A percentile compares a stretch with the other conserved stretches of the same genome.
Conservation (phyloP, 2,329 filamentous ascomycete species). For the Alternaria sp. region DNA sequence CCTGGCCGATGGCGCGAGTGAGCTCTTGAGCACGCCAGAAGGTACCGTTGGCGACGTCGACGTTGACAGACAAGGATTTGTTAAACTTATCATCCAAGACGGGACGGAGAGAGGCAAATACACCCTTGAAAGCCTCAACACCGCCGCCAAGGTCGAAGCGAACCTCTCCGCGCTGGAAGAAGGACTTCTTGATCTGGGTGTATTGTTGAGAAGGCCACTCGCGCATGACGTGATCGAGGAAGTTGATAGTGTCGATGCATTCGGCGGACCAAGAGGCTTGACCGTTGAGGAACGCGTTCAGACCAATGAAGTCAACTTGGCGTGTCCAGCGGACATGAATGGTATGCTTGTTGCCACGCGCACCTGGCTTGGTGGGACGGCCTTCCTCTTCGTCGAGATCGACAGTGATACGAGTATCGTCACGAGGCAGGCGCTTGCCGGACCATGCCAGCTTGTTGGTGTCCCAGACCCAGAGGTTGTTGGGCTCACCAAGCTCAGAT, state of each 20-base stretch:
- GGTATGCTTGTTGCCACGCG: constrained; percentile 61
- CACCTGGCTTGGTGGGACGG: constrained; percentile 18
- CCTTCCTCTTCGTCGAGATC: constrained; percentile 75
- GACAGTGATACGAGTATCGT: constrained; percentile 60
- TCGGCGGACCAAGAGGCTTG: constrained; percentile 59
- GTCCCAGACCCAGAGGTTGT: constrained; percentile 75
- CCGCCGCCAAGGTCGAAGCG: constrained; percentile 66
- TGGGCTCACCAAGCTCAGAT: constrained; percentile 55
- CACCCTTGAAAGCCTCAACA: constrained; percentile 84
- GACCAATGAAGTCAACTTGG: constrained; percentile 70
- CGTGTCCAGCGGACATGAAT: constrained; percentile 71
- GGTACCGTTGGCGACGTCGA: constrained; percentile 89
- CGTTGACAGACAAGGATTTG: constrained; percentile 78
- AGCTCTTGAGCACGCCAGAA: constrained; percentile 71
- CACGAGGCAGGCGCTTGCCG: constrained; percentile 32
- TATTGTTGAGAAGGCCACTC: constrained; percentile 75
- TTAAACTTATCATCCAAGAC: constrained; percentile 63
- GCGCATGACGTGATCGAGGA: constrained; percentile 88
- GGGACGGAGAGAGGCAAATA: constrained; percentile 84
- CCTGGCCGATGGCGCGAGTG: constrained; percentile 45
- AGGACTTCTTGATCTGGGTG: constrained; percentile 79
- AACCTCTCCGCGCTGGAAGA: constrained; percentile 70
- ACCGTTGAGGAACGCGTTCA: constrained; percentile 72
- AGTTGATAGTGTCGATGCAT: constrained; percentile 84
- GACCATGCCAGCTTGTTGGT: constrained; percentile 85